Percentiles rank a stretch among this genome's conserved stretches.
phyloP scores from a whole-genome alignment of 208 protist genomes.

The Wallacemonas rigidus region DNA sequence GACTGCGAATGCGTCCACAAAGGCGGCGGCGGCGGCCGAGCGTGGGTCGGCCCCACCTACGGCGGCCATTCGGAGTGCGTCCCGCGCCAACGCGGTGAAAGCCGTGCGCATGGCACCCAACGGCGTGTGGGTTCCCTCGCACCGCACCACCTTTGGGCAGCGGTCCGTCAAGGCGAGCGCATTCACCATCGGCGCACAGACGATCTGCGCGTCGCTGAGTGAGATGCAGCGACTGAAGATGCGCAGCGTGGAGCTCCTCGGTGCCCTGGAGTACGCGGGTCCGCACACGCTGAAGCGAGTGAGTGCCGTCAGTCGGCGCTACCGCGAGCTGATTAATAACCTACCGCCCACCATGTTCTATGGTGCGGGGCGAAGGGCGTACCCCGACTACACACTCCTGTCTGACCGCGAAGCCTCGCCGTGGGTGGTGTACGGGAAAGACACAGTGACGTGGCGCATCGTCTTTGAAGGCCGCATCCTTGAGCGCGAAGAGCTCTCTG shows the following conservation, averaged over 20 bases:
- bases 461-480: constrained; percentile 51
- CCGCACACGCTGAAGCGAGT: constrained; percentile 63
- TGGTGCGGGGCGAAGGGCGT: constrained; percentile 36
- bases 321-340: constrained; percentile 68
- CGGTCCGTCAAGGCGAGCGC: constrained; percentile 35
- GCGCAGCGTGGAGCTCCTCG: constrained; percentile 64
- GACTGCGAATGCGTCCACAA: not conserved
- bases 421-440: constrained; percentile 61
- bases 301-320: constrained; percentile 58
- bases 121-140: constrained; percentile 33
- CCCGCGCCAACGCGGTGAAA: constrained; percentile 5
- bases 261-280: constrained; percentile 73
- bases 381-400: constrained; percentile 72
- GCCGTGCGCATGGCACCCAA: constrained; percentile 19
- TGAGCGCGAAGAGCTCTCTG: constrained; percentile 62
- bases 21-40: not conserved
- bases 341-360: constrained; percentile 71
- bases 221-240: constrained; percentile 57
- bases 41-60: not conserved
- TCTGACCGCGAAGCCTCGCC: constrained; percentile 60
- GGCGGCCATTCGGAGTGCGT: constrained; percentile 15
- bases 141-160: constrained; percentile 21
- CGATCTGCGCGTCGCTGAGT: constrained; percentile 45
- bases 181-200: constrained; percentile 24
- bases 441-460: constrained; percentile 55